Evolutionary conservation across 2,329 filamentous ascomycete genomes (phyloP), one percentile per base, ranked within the genome.

Genomic region (Neocatenulostroma microsporum): DNA sequence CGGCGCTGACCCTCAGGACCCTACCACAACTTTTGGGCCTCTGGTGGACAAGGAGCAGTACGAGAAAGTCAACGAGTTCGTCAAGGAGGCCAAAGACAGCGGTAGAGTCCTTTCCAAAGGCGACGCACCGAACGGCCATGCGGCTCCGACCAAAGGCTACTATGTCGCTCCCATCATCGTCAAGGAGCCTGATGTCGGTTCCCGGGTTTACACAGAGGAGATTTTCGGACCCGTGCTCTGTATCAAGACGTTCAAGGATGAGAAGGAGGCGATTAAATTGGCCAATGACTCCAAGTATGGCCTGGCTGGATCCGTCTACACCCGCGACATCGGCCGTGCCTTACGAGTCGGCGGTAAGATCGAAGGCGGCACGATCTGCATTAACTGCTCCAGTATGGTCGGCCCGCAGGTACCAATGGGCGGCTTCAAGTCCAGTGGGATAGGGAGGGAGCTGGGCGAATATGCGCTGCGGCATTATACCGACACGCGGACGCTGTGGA

Each of bases 121-220:
- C 43, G 66, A 72, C 51, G n/a, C n/a, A n/a, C n/a, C n/a, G n/a
- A n/a, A n/a, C n/a, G n/a, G n/a, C n/a, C n/a, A n/a, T n/a, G n/a
- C n/a, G n/a, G n/a, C n/a, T n/a, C n/a, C n/a, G n/a, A n/a, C n/a
- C n/a, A 80, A 86, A 72, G 54, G 53, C 45, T 93, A 84, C 76
- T 93, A 89, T 72, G 89, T 93, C 64, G 70, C 89, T 72, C 86
- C 86, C 26, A 94, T 86, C 56, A 85, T 94, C 69, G 87, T 74
- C 73, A 79, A 76, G 63, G 79, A 86, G 57, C 85, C 91, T 49
- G 76, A 69, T 33, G 70, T 78, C 21, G 63, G 76, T 53, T 82
- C 84, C 61, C 76, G 76, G 56, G 81, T 91, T 48, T 80, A 84
- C 68, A 73, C 76, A 50, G 81, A 87, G 57, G 84, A 91, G 61